These are phyloP conservation scores for Xylaria sp. DNA, from an alignment of 2,329 filamentous ascomycete species.

Conservation along the genomic window DNA sequence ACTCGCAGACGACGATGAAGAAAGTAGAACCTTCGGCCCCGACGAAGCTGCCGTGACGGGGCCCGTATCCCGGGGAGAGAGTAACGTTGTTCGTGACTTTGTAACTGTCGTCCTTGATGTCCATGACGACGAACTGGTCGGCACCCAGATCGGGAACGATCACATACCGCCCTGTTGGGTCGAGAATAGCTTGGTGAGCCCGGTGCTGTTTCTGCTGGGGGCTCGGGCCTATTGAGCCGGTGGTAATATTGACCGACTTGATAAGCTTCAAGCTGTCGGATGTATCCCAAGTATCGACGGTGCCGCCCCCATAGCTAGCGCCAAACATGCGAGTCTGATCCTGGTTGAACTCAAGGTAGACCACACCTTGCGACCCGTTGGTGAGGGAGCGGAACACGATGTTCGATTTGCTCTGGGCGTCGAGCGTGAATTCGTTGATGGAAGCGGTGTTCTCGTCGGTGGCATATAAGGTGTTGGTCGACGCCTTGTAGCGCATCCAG, in stretches of 20 bases:
- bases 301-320: conserved; percentile 48
- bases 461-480: conserved; percentile 50
- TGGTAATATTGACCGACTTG: conserved; percentile 45
- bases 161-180: conserved; percentile 57
- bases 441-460: conserved; percentile 53
- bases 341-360: conserved; percentile 54
- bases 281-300: conserved; percentile 54
- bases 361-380: conserved; percentile 50
- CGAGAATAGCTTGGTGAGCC: conserved; percentile 56
- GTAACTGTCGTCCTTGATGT: conserved; percentile 49
- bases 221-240: too few relatives aligned
- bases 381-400: conserved; percentile 39
- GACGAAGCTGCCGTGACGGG: conserved; percentile 58
- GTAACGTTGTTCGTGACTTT: conserved; percentile 44
- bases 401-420: conserved; percentile 43
- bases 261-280: conserved; percentile 45
- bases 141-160: conserved; percentile 56
- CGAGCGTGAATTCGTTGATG: conserved; percentile 49
- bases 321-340: conserved; percentile 53
- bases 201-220: too few relatives aligned
- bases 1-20: conserved; percentile 55
- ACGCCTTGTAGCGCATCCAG: conserved; percentile 51
- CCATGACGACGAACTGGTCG: conserved; percentile 54
- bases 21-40: conserved; percentile 46
- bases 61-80: conserved; percentile 51